Evolutionary conservation across 495 filamentous ascomycete species (phyloP), one percentile per base, ranked within the genome.

Genomic region (Podospora comata): DNA sequence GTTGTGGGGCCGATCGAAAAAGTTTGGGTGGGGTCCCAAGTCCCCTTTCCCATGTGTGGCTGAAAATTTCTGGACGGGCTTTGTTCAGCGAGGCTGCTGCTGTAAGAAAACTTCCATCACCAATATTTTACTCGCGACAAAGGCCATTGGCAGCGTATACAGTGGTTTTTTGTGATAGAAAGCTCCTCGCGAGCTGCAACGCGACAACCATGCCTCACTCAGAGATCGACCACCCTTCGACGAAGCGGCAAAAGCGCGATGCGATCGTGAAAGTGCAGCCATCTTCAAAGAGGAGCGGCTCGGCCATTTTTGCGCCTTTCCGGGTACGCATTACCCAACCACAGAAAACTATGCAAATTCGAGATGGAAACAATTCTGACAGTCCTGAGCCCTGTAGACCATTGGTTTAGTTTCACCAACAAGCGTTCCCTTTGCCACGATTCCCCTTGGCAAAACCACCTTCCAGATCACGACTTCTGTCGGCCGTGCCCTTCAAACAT

Each of bases 381-480:
- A 48, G 9, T 13, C 39, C 39, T 48, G 13, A 48, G 3, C 20
- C 59, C 67, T 53, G 66, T 72, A 97, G 92, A 96, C 96, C 44
- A 80, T 99, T 71, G 95, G 95, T 58, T 84, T 98, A 9, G 92
- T 98, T 16, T 97, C 96, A 16, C 91, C 95, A 2, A 97, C 94
- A 15, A 70, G 85, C 44, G 91, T 96, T 2, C 94, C 95, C 5
- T 97, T 98, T 73, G 91, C 94, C 7, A 88, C 89, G 23, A 85
- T 94, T 26, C 92, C 95, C 3, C 81, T 97, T 18, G 95, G 95
- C 65, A 96, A 96, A 77, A 91, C 92, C 5, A 96, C 93, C 19
- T 97, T 95, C 77, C 95, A 99, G 74, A 91, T 99, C 77, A 97
- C 95, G 16, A 98, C 96, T 54, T 97, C 92, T 0, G 91, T 94